phyloP scores from a whole-genome alignment of 768 basidiomycete species.

The Agaricus sinodeliciosus region DNA sequence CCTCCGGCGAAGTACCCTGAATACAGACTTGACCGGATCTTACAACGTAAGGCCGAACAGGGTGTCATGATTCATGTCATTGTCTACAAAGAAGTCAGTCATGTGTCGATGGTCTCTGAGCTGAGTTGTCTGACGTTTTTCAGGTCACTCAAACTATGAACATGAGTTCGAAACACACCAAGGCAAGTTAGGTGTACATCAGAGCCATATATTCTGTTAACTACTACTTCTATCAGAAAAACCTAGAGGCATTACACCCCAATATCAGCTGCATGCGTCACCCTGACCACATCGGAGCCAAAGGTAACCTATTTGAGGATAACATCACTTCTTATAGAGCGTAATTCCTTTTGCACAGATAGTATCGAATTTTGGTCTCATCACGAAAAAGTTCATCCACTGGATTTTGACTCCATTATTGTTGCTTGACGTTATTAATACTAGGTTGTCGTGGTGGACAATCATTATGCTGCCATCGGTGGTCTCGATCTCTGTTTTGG shows the following conservation, averaged over 20 bases:
- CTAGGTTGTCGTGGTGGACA: slow-evolving; percentile 77
- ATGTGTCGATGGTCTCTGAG: background rate
- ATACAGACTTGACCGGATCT: slow-evolving; percentile 82
- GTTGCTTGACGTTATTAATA: background rate
- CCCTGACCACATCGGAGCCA: slow-evolving; percentile 83
- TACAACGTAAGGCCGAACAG: slow-evolving; percentile 83
- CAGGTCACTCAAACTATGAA: slow-evolving; percentile 88
- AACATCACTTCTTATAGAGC: background rate
- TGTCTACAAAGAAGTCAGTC: slow-evolving; percentile 84
- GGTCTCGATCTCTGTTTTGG: slow-evolving; percentile 97
- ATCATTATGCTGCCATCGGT: slow-evolving; percentile 80
- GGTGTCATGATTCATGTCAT: slow-evolving; percentile 90
- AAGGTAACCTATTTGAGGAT: slow-evolving; percentile 33
- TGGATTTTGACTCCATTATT: background rate
- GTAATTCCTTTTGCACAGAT: slow-evolving; percentile 35
- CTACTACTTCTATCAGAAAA: slow-evolving; percentile 34
- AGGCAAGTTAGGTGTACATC: slow-evolving; percentile 27
- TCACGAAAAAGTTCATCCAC: slow-evolving; percentile 62
- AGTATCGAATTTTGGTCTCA: slow-evolving; percentile 86
- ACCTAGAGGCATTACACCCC: slow-evolving; percentile 75
- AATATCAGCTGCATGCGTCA: slow-evolving; percentile 89
- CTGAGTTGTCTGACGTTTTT: background rate
- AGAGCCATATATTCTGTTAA: background rate
- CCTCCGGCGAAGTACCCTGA: slow-evolving; percentile 82
- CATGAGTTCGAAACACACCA: slow-evolving; percentile 84